Evolutionary conservation across 805 yeast species (phyloP), one percentile per base, ranked within the genome.

Genomic region (Starmerella ratchasimensis): DNA sequence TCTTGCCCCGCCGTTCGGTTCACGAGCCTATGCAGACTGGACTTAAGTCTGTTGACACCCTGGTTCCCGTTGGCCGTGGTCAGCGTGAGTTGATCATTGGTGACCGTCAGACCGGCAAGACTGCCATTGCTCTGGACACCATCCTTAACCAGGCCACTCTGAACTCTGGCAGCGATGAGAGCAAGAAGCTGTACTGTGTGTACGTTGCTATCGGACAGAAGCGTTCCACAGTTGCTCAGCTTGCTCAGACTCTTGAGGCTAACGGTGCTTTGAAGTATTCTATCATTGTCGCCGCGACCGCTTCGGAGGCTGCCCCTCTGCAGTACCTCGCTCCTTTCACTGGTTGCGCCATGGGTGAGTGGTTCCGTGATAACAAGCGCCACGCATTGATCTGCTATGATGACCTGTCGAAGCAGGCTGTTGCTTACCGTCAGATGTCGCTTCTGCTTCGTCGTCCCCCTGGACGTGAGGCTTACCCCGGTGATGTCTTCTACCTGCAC

Each of bases 321-420:
- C 99, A 90, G 76, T 90, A 84, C 75, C 71, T 90, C 65, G 97
- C 99, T 73, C 99, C 99, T 66, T 90, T 90, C 94, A 83, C 98
- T 57, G 99, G 86, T 55, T 80, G 94, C 65, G 94, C 99, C 61
- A 86, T 90, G 65, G 95, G 97, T 73, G 99, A 90, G 74, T 90
- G 98, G 98, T 90, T 90, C 93, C 83, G 98, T 77, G 99, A 90
- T 76, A 90, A 88, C 69, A 95, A 94, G 64, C 81, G 69, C 67
- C 97, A 90, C 69, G 93, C 97, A 57, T 72, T 88, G 71, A 90
- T 88, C 67, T 71, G 83, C 77, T 88, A 72, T 71, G 97, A 88
- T 67, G 97, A 88, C 70, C 77, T 88, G 71, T 88, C 97, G 62
- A 88, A 88, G 74, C 97, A 88, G 74, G 97, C 97, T 53, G 97